Evolutionary conservation across 176 grass and related monocot genomes (phyloP), one percentile per base, ranked within the genome.

Genomic region (Ampelocalamus luodianensis): DNA sequence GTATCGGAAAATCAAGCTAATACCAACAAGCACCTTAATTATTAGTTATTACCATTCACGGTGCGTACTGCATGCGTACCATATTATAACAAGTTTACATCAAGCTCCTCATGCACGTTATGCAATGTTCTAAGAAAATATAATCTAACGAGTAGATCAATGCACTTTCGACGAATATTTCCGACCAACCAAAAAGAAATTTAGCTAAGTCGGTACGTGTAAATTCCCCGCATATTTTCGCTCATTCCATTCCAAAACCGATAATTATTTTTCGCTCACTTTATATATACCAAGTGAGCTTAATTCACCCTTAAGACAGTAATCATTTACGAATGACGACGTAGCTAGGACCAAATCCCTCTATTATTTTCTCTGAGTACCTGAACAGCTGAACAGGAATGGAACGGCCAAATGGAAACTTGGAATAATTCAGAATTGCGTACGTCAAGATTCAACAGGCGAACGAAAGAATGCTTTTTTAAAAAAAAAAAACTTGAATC

Each of bases 401-500:
- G 24, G 11, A 13, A 27, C 11, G 10, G 24, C 60, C 10, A 14
- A 22, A 27, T 10, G 60, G 24, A 63, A 63, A 12, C 60, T 29
- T 29, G 24, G 60, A 63, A 63, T 6, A 12, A 11, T 26, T 24
- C 58, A 50, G 14, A 8, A 14, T 4, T 18, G 11, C 10, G 0
- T 1, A n/a, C 24, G 78, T 81, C 69, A 74, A 75, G 46, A 76
- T 81, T 83, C 86, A 88, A 77, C 54, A 44, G 0, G 53, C 17
- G 42, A 58, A 87, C 8, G 85, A 70, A 61, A 58, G 8, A 58
- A 58, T 1, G 54, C 2, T 53, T 18, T 56, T 22, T 55, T 7
- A n/a, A n/a, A n/a, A n/a, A n/a, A n/a, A n/a, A n/a, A 58, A n/a
- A 34, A 15, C 13, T 27, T 18, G 54, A 9, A 70, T 58, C 26